Conservation (phyloP, 1,284 basidiomycete species). For the Boletellus sp. region DNA sequence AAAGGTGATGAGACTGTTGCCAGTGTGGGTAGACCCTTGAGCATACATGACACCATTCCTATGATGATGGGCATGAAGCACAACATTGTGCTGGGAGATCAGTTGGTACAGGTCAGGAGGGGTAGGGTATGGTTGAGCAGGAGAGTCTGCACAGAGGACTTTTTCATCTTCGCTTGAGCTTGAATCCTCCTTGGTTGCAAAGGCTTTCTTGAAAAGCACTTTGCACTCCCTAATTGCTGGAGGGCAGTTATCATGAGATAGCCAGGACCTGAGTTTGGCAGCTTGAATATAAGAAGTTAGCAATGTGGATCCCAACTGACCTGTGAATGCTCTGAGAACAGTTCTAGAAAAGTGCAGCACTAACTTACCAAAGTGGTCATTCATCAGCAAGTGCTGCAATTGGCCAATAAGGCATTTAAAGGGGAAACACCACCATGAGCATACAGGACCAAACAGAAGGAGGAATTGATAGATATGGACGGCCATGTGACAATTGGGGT, state of each 20-base stretch:
- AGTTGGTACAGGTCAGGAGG: background rate
- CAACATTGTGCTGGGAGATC: background rate
- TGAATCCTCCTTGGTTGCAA: background rate
- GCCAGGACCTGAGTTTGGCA: slow-evolving; percentile 3
- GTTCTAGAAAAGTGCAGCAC: background rate
- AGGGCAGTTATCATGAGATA: background rate
- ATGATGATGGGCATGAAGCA: background rate
- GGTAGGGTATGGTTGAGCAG: background rate
- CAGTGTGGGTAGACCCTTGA: background rate
- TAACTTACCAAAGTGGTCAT: slow-evolving; percentile 10
- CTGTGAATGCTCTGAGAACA: background rate
- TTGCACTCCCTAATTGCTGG: slow-evolving; percentile 4
- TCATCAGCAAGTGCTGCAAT: slow-evolving; percentile 9
- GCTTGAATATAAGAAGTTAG: slow-evolving; percentile 1
- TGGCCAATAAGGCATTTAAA: slow-evolving; percentile 10
- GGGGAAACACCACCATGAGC: background rate
- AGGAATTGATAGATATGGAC: background rate
- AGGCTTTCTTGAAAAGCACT: slow-evolving; percentile 3
- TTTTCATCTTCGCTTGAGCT: background rate
- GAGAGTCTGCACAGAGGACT: background rate
- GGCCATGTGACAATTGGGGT: background rate
- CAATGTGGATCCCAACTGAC: slow-evolving; percentile 6
- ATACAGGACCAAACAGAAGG: background rate
- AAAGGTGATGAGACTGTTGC: slow-evolving; percentile 7
- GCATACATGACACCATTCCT: background rate